phyloP scores from a whole-genome alignment of 306 rosid genomes.

The Quercus cerris region DNA sequence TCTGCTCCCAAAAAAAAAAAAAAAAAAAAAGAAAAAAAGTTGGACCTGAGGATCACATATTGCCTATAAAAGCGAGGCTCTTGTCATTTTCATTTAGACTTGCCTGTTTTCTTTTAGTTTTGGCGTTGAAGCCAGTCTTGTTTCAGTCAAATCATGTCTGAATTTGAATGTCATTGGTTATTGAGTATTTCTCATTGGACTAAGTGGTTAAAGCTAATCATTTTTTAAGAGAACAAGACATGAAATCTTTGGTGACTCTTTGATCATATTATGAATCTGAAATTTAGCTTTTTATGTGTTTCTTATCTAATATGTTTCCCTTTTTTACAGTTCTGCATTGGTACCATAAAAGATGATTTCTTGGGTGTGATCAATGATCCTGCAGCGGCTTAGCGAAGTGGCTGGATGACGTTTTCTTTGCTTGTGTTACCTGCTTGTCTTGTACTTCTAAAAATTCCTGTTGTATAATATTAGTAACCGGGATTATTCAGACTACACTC shows the following conservation, averaged over 20 bases:
- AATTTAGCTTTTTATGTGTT: background rate
- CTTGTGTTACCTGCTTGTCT: background rate
- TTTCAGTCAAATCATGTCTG: background rate
- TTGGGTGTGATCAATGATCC: conserved; percentile 98
- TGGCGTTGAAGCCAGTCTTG: background rate
- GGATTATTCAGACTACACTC: too few relatives aligned
- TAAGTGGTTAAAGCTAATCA: background rate
- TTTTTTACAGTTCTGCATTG: conserved; percentile 82
- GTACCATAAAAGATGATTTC: conserved; percentile 96
- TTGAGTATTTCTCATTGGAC: background rate
- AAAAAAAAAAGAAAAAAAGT: too few relatives aligned
- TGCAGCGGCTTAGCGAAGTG: conserved; percentile 37
- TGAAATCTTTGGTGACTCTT: background rate
- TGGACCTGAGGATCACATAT: background rate
- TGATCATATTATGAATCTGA: background rate
- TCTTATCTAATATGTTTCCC: background rate
- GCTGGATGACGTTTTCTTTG: background rate
- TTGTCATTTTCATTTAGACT: background rate
- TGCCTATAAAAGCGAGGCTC: background rate
- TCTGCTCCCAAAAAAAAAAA: too few relatives aligned
- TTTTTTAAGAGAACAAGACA: background rate
- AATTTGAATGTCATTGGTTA: background rate
- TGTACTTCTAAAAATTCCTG: too few relatives aligned
- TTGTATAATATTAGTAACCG: too few relatives aligned
- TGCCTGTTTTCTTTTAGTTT: background rate